Evolutionary conservation across 306 rosid species (phyloP), one percentile per base, ranked within the genome.

Genomic region (Delonix regia): DNA sequence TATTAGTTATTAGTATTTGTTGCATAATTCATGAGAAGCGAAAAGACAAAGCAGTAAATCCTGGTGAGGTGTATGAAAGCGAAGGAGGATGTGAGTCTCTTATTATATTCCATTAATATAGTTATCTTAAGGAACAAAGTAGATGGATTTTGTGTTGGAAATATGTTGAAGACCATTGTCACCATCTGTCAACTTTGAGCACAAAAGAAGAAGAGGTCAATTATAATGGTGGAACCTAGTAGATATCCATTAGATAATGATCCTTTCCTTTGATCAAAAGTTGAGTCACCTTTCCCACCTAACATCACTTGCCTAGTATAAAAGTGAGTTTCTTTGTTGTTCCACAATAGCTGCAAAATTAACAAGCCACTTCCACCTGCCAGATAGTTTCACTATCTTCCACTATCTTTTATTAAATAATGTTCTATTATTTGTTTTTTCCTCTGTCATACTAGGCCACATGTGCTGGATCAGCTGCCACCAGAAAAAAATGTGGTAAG

Each of bases 181-280:
- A 47, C 63, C 33, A 30, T 57, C 21, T 14, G n/a, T 62, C 55
- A 42, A n/a, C 18, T 30, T 5, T 14, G 11, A 68, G 41, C 39
- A 24, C 7, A 0, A 13, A 9, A 21, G 27, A 24, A 48, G 12
- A n/a, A n/a, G 18, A 7, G 18, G 16, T 27, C 27, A 10, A 5
- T 33, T 42, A 25, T 10, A 51, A 13, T 74, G 63, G 57, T 75
- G 87, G 80, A 61, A 81, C 59, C 11, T 27, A 30, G 34, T 75
- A 14, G 79, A 45, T 47, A 44, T 60, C 87, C 75, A 75, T 69
- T 77, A 27, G 41, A 44, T 60, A 53, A 16, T 7, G 45, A 57
- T 74, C 74, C 69, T 68, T 65, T 63, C 25, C 61, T 76, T 63
- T 63, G 14, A 64, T 64, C 65, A 36, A 53, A 22, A 76, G 60